These are phyloP conservation scores for Mentha longifolia DNA, from an alignment of 257 asterid genomes.

Conservation along the genomic window DNA sequence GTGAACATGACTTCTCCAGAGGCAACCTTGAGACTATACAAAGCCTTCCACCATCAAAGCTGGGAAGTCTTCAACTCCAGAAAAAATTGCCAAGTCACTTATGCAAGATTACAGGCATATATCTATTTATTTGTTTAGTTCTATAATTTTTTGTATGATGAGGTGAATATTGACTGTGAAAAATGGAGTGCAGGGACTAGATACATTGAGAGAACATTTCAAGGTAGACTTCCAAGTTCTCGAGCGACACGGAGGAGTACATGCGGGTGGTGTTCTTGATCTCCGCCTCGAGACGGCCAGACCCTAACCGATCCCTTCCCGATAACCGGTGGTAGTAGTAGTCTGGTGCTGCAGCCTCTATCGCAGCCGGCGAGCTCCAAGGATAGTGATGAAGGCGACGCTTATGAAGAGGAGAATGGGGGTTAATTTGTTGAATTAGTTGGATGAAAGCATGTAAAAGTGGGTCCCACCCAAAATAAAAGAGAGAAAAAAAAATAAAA, in stretches of 20 bases:
- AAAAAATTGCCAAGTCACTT: conserved; percentile 91
- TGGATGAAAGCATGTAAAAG: too few relatives aligned
- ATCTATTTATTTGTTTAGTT: too few relatives aligned
- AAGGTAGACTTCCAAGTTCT: conserved; percentile 96
- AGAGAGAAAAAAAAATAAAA: too few relatives aligned
- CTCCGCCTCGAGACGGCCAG: conserved; percentile 88
- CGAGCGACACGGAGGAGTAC: conserved; percentile 76
- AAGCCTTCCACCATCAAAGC: conserved; percentile 85
- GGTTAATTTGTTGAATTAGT: too few relatives aligned
- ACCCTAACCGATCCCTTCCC: conserved; percentile 59
- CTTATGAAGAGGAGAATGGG: conserved; percentile 23
- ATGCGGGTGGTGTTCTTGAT: conserved; percentile 89
- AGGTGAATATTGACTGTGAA: too few relatives aligned
- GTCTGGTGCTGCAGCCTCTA: too few relatives aligned
- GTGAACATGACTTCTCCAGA: conserved; percentile 99
- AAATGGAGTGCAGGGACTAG: conserved; percentile 55
- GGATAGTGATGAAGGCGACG: conserved; percentile 25
- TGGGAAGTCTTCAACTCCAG: conserved; percentile 98
- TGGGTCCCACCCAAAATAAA: too few relatives aligned
- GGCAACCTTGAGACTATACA: conserved; percentile 87
- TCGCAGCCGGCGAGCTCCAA: conserved; percentile 18
- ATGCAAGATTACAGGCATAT: conserved; percentile 89
- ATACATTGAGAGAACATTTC: conserved; percentile 89
- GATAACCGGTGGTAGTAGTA: conserved; percentile 42
- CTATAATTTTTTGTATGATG: neutral